phyloP scores from a whole-genome alignment of 352 stramenopile species.

The Phytophthora pseudosyringae region DNA sequence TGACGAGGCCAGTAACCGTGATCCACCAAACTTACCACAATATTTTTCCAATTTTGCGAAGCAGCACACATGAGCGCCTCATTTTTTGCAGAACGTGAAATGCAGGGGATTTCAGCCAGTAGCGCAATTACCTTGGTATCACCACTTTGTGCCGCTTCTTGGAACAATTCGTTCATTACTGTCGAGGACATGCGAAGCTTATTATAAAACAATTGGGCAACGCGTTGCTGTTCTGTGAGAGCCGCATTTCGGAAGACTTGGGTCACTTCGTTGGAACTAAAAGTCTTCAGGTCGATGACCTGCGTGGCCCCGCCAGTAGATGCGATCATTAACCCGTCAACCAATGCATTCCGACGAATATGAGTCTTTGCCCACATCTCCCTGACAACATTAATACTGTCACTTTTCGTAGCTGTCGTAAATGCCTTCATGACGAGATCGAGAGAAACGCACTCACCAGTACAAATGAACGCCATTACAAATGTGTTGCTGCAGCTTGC shows the following conservation, averaged over 20 bases:
- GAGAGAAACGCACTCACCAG: background rate
- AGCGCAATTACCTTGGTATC: background rate
- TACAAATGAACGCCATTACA: background rate
- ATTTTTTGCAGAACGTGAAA: background rate
- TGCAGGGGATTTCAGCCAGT: background rate
- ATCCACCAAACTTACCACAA: background rate
- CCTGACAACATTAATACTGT: background rate
- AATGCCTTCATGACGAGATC: no score
- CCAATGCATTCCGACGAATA: background rate
- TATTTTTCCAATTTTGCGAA: background rate
- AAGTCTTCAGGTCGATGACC: background rate
- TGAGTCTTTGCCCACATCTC: background rate
- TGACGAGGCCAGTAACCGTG: background rate
- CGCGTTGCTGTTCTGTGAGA: background rate
- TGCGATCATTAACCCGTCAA: background rate
- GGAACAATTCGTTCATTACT: background rate
- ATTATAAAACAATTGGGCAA: background rate
- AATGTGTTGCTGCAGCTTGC: background rate
- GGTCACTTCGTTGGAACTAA: background rate
- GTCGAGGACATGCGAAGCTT: background rate
- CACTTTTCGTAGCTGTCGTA: background rate
- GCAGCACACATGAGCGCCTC: background rate
- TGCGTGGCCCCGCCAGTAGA: background rate
- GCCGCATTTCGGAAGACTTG: background rate
- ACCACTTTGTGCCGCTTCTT: background rate